Evolutionary conservation across 164 flowering plant species (phyloP).

Genomic region (Berberis thunbergii): DNA sequence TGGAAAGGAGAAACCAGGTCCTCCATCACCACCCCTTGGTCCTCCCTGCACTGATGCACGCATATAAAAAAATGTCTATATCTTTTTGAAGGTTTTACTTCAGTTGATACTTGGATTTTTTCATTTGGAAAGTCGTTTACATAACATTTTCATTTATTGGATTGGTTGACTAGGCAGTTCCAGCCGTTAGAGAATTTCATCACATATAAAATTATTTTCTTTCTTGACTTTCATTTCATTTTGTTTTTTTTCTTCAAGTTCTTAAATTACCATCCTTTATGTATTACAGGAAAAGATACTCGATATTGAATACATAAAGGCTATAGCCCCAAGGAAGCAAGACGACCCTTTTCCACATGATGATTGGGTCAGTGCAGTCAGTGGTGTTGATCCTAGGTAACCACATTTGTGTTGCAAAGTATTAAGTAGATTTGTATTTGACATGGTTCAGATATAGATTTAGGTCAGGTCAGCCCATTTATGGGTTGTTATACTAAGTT

Average conservation of each 20-base stretch:
- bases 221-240: neutral
- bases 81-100: too few relatives aligned
- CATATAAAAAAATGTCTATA: too few relatives aligned
- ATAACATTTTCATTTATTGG: too few relatives aligned
- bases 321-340: slow-evolving; percentile 66
- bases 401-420: slow-evolving; percentile 1
- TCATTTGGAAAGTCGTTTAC: too few relatives aligned
- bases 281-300: slow-evolving; percentile 65
- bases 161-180: too few relatives aligned
- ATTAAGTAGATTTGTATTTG: neutral
- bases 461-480: neutral
- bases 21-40: too few relatives aligned
- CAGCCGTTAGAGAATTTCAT: too few relatives aligned
- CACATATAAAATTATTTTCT: neutral
- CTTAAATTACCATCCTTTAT: neutral
- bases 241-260: neutral
- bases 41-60: too few relatives aligned
- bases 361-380: slow-evolving; percentile 98
- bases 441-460: neutral
- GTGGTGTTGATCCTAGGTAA: slow-evolving; percentile 76
- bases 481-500: neutral
- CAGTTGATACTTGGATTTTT: too few relatives aligned
- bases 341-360: slow-evolving; percentile 82
- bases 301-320: slow-evolving; percentile 87
- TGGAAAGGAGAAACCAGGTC: too few relatives aligned